Evolutionary conservation across 176 grass and related monocot genomes (phyloP).

Genomic region (Eragrostis nindensis): DNA sequence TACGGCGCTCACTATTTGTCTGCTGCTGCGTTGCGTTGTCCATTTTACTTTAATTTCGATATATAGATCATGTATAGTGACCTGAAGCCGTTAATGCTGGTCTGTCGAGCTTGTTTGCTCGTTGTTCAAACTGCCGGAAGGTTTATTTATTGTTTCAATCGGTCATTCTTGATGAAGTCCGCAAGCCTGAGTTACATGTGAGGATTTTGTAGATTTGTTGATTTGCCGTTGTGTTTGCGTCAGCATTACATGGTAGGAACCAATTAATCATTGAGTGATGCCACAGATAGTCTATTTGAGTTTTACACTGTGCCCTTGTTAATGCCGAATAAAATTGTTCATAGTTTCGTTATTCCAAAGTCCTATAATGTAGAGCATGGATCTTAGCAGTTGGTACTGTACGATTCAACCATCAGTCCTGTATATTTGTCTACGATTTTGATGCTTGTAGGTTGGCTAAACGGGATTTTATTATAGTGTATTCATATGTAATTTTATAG

Average conservation of each 20-base stretch:
- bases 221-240: not conserved
- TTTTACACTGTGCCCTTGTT: not conserved
- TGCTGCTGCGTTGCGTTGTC: not conserved
- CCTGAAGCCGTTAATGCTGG: not conserved
- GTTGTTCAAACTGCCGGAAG: not conserved
- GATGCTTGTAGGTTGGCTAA: not conserved
- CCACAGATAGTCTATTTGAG: not conserved
- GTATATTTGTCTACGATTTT: not conserved
- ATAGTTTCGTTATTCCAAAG: conserved; percentile 1
- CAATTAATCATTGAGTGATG: not conserved
- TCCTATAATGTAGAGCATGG: not conserved
- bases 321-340: not conserved
- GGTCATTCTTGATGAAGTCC: not conserved
- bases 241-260: not conserved
- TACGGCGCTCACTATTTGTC: not conserved
- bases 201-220: not conserved
- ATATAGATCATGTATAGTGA: no score
- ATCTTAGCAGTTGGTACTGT: conserved; percentile 1
- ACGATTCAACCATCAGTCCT: not conserved
- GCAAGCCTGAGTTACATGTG: conserved; percentile 12
- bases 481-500: not conserved
- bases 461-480: not conserved
- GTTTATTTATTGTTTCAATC: not conserved
- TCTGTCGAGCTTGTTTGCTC: not conserved
- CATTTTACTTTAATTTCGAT: not conserved